phyloP scores from a whole-genome alignment of 129 eudicot species.

The Chrysanthemum lavandulifolium region DNA sequence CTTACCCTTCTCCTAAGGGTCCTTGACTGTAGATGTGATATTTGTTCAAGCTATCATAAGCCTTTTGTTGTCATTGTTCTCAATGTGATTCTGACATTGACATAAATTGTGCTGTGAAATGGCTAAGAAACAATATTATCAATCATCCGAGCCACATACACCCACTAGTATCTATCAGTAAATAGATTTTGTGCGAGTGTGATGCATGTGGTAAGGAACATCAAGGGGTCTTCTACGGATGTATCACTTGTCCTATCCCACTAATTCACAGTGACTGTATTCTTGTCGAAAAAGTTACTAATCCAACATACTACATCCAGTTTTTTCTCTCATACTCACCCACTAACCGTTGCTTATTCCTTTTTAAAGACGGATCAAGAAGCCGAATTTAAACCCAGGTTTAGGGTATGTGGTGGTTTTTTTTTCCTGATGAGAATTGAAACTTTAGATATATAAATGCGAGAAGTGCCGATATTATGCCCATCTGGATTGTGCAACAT shows the following conservation, averaged over 20 bases:
- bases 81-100: neutral
- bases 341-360: neutral
- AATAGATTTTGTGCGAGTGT: neutral
- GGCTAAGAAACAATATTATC: neutral
- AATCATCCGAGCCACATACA: neutral
- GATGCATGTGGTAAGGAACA: neutral
- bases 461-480: slow-evolving; percentile 15
- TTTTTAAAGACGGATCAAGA: neutral
- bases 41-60: neutral
- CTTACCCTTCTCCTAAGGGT: too few species aligned
- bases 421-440: neutral
- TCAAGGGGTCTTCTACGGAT: neutral
- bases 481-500: slow-evolving; percentile 10
- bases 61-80: neutral
- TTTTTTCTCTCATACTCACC: slow-evolving; percentile 2
- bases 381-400: neutral
- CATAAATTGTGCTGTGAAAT: neutral
- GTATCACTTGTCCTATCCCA: neutral
- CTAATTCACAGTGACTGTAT: slow-evolving; percentile 1
- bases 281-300: neutral
- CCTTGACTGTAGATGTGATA: neutral
- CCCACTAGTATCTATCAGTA: neutral
- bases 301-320: neutral
- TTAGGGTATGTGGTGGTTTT: neutral
- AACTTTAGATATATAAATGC: slow-evolving; percentile 26